These are phyloP conservation scores for Rhizophora apiculata DNA, from an alignment of 345 rosid species.

Conservation along the genomic window DNA sequence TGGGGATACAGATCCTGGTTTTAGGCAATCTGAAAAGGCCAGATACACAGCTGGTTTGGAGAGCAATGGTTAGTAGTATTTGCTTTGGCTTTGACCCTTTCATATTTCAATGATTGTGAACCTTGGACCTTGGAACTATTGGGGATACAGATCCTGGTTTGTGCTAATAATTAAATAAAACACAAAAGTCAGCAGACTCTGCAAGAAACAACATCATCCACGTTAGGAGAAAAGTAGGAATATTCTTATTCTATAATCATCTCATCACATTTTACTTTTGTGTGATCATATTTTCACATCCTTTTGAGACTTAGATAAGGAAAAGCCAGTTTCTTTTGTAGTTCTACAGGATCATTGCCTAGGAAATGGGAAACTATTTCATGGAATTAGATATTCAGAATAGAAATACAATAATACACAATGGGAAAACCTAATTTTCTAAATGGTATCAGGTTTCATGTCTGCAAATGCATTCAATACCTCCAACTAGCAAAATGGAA, in stretches of 20 bases:
- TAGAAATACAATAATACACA: too few relatives aligned
- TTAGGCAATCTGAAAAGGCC: neutral
- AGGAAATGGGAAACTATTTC: too few relatives aligned
- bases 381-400: too few relatives aligned
- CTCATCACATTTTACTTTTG: neutral
- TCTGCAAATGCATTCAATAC: neutral
- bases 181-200: slow-evolving; percentile 29
- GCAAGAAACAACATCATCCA: slow-evolving; percentile 18
- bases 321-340: too few relatives aligned
- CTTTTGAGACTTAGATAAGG: neutral
- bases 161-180: slow-evolving; percentile 19
- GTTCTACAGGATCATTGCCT: too few relatives aligned
- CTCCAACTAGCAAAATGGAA: too few relatives aligned
- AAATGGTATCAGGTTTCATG: neutral
- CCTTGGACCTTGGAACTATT: slow-evolving; percentile 17
- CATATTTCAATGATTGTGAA: slow-evolving; percentile 6
- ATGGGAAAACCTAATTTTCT: neutral
- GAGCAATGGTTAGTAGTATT: slow-evolving; percentile 41
- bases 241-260: neutral
- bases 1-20: slow-evolving; percentile 19
- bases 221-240: slow-evolving; percentile 19
- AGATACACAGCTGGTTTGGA: slow-evolving; percentile 9
- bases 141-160: too few relatives aligned
- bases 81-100: neutral
- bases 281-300: neutral